Evolutionary conservation across 1,284 basidiomycete genomes (phyloP).

Genomic region (Cutaneotrichosporon curvatum): DNA sequence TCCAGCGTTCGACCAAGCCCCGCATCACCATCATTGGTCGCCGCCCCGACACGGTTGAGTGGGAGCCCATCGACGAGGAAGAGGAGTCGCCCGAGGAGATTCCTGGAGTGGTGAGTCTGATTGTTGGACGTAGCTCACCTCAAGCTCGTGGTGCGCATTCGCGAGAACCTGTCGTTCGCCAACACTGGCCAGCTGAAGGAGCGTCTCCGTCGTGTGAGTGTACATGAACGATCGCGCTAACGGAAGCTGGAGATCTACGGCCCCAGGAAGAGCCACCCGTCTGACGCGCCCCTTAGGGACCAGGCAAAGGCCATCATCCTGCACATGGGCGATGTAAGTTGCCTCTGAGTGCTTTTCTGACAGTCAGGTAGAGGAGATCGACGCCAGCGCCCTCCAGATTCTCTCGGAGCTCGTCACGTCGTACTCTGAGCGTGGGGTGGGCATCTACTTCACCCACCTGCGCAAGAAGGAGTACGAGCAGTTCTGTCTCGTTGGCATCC

Average conservation of each 20-base stretch:
- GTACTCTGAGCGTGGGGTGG: constrained; percentile 63
- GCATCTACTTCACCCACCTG: constrained; percentile 72
- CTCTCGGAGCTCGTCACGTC: constrained; percentile 70
- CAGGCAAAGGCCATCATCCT: constrained; percentile 73
- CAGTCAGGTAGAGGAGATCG: constrained; percentile 63
- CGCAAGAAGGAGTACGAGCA: constrained; percentile 53
- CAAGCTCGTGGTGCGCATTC: constrained; percentile 66
- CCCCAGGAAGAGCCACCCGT: constrained; percentile 67
- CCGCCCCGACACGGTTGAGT: constrained; percentile 69
- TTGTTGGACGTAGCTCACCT: neutral
- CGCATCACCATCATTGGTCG: constrained; percentile 68
- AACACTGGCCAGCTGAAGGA: constrained; percentile 84
- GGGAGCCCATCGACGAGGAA: constrained; percentile 72
- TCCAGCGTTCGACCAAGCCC: constrained; percentile 73
- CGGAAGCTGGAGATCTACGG: constrained; percentile 58
- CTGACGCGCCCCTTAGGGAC: constrained; percentile 69
- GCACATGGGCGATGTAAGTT: constrained; percentile 62
- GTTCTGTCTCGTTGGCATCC: constrained; percentile 50
- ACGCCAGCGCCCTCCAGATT: constrained; percentile 77
- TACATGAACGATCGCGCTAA: neutral
- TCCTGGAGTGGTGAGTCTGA: constrained; percentile 53
- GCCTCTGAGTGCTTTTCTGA: neutral
- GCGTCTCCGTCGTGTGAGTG: constrained; percentile 55
- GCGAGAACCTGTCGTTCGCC: constrained; percentile 77
- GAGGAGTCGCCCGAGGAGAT: constrained; percentile 61